Conservation (phyloP, 2,329 filamentous ascomycete genomes). For the Rhynchosporium graminicola region DNA sequence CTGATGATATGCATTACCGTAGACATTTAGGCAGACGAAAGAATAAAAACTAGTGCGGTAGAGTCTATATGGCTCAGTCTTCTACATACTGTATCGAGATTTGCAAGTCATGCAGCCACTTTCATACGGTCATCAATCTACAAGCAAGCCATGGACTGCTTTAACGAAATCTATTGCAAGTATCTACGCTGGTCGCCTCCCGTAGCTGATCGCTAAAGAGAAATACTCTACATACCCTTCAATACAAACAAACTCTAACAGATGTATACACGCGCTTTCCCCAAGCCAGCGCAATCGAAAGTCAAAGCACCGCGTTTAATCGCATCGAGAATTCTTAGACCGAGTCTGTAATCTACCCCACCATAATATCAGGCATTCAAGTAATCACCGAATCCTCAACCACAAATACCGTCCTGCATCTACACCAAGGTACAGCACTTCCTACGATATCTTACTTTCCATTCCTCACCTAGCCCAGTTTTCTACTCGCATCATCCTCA, state of each 20-base stretch:
- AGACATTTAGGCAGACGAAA: too few relatives aligned
- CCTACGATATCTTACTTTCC: too few relatives aligned
- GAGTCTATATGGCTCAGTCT: too few relatives aligned
- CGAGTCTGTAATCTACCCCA: background rate
- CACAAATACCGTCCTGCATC: background rate
- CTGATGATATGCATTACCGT: too few relatives aligned
- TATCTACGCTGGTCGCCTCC: background rate
- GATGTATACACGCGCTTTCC: background rate
- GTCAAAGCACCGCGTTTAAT: background rate
- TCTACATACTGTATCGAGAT: too few relatives aligned
- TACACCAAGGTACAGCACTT: too few relatives aligned
- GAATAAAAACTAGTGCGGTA: too few relatives aligned
- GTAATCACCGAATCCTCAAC: background rate
- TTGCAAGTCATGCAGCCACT: too few relatives aligned
- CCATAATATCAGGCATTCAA: background rate
- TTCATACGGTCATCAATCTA: too few relatives aligned
- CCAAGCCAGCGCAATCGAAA: background rate
- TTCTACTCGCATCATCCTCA: slow-evolving; percentile 19
- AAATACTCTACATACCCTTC: background rate
- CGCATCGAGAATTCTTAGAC: too few relatives aligned
- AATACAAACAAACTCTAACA: background rate
- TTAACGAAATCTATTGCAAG: background rate
- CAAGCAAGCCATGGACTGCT: background rate
- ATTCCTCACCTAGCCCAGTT: background rate
- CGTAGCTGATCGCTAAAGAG: background rate